A percentile compares a stretch with the other conserved stretches of the same genome.
phyloP scores from a whole-genome alignment of 2,329 filamentous ascomycete species.

The Sporothrix curviconia region DNA sequence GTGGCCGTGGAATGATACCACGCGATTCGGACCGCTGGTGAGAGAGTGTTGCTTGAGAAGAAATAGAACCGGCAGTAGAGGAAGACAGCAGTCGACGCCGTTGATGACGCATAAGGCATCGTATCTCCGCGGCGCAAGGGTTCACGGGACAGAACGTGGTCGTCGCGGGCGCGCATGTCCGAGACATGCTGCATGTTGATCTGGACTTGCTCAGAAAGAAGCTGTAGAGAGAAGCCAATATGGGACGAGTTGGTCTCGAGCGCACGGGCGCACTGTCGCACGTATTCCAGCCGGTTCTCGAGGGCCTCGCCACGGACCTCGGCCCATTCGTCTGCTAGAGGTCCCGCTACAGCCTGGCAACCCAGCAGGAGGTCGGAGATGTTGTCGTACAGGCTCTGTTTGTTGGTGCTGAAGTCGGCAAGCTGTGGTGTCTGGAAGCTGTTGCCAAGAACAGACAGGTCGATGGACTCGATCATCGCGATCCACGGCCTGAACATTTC shows the following conservation, averaged over 20 bases:
- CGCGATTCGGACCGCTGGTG: conserved; percentile 56
- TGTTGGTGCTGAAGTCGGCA: conserved; percentile 79
- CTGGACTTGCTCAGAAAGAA: conserved; percentile 75
- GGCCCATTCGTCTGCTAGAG: conserved; percentile 90
- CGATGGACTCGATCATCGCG: conserved; percentile 82
- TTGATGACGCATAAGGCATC: conserved; percentile 42
- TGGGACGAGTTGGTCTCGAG: conserved; percentile 83
- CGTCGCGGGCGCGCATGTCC: conserved; percentile 39
- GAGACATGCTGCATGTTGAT: conserved; percentile 45
- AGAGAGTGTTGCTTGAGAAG: conserved; percentile 18
- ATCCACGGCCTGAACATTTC: conserved; percentile 90
- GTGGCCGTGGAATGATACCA: conserved; percentile 38
- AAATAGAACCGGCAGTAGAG: not conserved
- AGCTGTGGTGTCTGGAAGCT: conserved; percentile 79
- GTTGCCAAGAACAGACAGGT: conserved; percentile 71
- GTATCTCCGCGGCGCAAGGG: conserved; percentile 52
- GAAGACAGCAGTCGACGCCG: conserved; percentile 21
- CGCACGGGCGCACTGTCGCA: conserved; percentile 68
- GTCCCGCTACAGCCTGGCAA: conserved; percentile 87
- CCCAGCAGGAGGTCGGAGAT: conserved; percentile 81
- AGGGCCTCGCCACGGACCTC: conserved; percentile 85
- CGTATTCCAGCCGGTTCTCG: conserved; percentile 76
- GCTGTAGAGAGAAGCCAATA: conserved; percentile 78
- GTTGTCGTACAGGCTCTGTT: conserved; percentile 89
- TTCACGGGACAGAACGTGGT: conserved; percentile 39